phyloP scores from a whole-genome alignment of 306 rosid species.

The Senna tora region DNA sequence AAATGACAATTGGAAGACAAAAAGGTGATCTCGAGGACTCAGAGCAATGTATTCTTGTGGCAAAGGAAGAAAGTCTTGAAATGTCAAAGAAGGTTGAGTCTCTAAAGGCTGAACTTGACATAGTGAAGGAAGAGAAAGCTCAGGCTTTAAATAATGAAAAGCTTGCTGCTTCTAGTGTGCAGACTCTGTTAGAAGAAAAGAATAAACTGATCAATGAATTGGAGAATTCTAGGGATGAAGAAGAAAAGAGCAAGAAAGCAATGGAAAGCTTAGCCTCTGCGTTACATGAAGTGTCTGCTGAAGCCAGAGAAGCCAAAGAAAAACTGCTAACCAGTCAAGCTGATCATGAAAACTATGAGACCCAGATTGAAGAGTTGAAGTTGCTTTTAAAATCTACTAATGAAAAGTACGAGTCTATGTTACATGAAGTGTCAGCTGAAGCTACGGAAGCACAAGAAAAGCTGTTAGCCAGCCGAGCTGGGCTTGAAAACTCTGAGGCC shows the following conservation, averaged over 20 bases:
- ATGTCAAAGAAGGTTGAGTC: conserved; percentile 57
- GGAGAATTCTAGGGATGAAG: conserved; percentile 75
- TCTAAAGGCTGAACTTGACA: conserved; percentile 62
- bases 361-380: conserved; percentile 74
- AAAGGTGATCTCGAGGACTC: conserved; percentile 78
- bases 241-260: conserved; percentile 88
- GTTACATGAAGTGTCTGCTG: conserved; percentile 86
- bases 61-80: conserved; percentile 66
- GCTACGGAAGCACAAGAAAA: conserved; percentile 85
- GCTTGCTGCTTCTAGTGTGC: conserved; percentile 79
- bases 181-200: conserved; percentile 81
- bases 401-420: conserved; percentile 40
- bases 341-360: conserved; percentile 57
- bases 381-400: conserved; percentile 65
- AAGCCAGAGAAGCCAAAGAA: conserved; percentile 92
- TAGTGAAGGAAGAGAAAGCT: conserved; percentile 68
- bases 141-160: conserved; percentile 81
- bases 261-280: conserved; percentile 98
- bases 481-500: conserved; percentile 51
- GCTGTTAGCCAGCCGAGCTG: conserved; percentile 56
- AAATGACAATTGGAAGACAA: conserved; percentile 75
- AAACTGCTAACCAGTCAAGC: conserved; percentile 56
- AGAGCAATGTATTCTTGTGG: conserved; percentile 51
- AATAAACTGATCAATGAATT: conserved; percentile 70
- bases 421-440: conserved; percentile 88